A percentile compares a stretch with the other conserved stretches of the same genome.
These are phyloP conservation scores for Yamadazyma endophytica DNA, from an alignment of 805 yeast genomes.

Conservation along the genomic window DNA sequence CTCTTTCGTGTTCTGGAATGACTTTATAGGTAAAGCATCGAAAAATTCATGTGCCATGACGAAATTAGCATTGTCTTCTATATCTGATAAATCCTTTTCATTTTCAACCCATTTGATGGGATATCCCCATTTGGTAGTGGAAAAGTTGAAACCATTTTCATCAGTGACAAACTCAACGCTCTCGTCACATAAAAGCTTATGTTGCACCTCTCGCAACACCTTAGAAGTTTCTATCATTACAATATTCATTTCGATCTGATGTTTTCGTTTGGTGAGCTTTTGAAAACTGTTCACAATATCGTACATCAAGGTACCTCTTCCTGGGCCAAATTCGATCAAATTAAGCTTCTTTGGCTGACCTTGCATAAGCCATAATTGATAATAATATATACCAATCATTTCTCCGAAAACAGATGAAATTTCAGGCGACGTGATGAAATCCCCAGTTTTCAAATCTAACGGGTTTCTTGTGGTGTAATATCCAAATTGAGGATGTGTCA, in stretches of 20 bases:
- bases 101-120: conserved; percentile 58
- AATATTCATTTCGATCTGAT: conserved; percentile 34
- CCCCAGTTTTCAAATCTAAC: conserved; percentile 57
- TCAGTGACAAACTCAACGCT: conserved; percentile 12
- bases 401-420: conserved; percentile 87
- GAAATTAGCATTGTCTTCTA: conserved; percentile 45
- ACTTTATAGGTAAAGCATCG: conserved; percentile 79
- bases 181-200: conserved; percentile 42
- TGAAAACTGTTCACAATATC: conserved; percentile 54
- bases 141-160: conserved; percentile 29
- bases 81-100: conserved; percentile 39
- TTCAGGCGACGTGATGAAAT: conserved; percentile 83
- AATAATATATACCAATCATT: conserved; percentile 72
- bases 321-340: conserved; percentile 80
- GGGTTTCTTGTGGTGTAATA: conserved; percentile 80
- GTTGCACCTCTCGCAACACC: conserved; percentile 56
- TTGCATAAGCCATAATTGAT: conserved; percentile 54
- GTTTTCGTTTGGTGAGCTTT: conserved; percentile 26
- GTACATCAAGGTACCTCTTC: conserved; percentile 72
- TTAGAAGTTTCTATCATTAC: conserved; percentile 70
- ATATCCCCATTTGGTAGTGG: conserved; percentile 50
- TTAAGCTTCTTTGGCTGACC: conserved; percentile 46
- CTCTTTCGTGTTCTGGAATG: conserved; percentile 54
- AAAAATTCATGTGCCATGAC: conserved; percentile 82
- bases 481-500: conserved; percentile 72